Evolutionary conservation across 75 land plant species (phyloP).

Genomic region (Selaginella moellendorffii): DNA sequence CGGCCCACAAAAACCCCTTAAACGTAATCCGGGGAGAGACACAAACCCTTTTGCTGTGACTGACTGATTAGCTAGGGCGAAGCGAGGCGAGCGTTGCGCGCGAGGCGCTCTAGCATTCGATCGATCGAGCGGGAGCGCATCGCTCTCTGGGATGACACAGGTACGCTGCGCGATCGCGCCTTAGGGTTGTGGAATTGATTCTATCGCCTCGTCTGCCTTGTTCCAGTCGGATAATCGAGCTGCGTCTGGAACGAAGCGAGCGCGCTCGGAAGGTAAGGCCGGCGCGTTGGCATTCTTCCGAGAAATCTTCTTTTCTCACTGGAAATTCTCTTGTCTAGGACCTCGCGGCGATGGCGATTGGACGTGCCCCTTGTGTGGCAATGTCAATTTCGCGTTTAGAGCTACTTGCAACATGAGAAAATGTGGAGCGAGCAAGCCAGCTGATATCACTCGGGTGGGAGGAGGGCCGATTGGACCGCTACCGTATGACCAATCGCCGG

Average conservation of each 20-base stretch:
- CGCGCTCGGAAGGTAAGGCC: slow-evolving; percentile 70
- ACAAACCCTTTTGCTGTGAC: too few relatives aligned
- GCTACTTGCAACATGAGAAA: slow-evolving; percentile 93
- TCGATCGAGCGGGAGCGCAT: too few relatives aligned
- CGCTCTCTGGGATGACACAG: too few relatives aligned
- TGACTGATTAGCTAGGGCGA: too few relatives aligned
- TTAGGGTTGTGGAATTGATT: too few relatives aligned
- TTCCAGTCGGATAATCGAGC: slow-evolving; percentile 66
- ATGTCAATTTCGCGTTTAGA: slow-evolving; percentile 91
- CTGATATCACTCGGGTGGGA: not conserved
- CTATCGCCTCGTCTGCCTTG: too few relatives aligned
- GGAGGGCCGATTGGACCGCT: not conserved
- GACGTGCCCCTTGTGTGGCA: slow-evolving; percentile 96
- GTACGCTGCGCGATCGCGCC: too few relatives aligned
- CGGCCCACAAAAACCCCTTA: too few relatives aligned
- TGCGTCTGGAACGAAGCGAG: slow-evolving; percentile 67
- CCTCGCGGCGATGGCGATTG: slow-evolving; percentile 87
- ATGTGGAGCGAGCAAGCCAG: slow-evolving; percentile 67
- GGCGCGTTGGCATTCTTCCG: not conserved
- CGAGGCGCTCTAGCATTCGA: too few relatives aligned
- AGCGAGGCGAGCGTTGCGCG: too few relatives aligned
- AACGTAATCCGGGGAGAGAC: too few relatives aligned
- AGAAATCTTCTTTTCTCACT: slow-evolving; percentile 5
- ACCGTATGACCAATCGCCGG: slow-evolving; percentile 23
- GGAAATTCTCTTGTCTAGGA: slow-evolving; percentile 26